Evolutionary conservation across 352 stramenopile species (phyloP), one percentile per base, ranked within the genome.

Genomic region (Pythium volutum): DNA sequence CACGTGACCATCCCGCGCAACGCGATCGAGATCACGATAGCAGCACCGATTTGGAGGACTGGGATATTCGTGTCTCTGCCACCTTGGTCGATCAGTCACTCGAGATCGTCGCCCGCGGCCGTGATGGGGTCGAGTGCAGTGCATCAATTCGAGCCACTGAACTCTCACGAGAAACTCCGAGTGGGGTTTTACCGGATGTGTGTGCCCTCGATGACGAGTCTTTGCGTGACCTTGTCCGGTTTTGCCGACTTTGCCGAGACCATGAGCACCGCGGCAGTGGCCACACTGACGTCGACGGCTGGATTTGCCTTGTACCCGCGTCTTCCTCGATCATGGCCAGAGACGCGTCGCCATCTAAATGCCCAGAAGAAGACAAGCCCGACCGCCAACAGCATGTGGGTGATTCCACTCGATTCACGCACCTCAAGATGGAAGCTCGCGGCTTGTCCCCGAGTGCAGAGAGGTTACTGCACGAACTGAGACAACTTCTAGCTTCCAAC

Each of bases 181-280:
- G 25, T 36, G 45, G 4, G 23, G 15, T 14, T 22, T 20, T n/a
- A 11, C 27, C 27, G 15, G 11, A 26, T 25, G 1, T 23, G 8
- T 41, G 26, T 33, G 47, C 47, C 4, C 12, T 61, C 18, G 23
- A 25, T 20, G 55, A 61, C n/a, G 43, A 54, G 0, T 61, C 55
- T 9, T n/a, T 61, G 23, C 11, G 38, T 12, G 29, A 38, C 11
- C n/a, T 38, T 7, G 20, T 61, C 1, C 14, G 38, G 12, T 22
- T 47, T 25, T 61, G 55, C 27, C 55, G 42, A 20, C 20, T 61
- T 14, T 54, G 55, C 23, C 23, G 51, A 39, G 6, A 27, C 2
- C 22, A 25, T 9, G 15, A 29, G 15, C 15, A 29, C 16, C 29
- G 22, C 39, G 6, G 10, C 34, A 20, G 15, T 12, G 20, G 20